Evolutionary conservation across 495 filamentous ascomycete genomes (phyloP), one percentile per base, ranked within the genome.

Genomic region (Daldinia decipiens): DNA sequence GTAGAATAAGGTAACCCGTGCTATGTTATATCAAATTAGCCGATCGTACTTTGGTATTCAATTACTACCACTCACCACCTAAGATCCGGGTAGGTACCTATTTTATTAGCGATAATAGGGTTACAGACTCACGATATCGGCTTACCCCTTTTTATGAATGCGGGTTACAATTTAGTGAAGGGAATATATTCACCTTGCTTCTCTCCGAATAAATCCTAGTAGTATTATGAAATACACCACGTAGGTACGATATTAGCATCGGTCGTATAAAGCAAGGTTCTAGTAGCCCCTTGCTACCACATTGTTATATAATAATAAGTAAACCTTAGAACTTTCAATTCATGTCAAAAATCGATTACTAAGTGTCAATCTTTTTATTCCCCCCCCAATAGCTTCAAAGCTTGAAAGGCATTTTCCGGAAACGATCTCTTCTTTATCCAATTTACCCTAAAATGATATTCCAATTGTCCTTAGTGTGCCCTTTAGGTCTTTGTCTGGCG

Each of bases 341-440:
- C 19, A 47, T 24, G 1, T 24, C 7, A 12, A 24, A 47, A 8
- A 21, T 47, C 43, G 19, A 12, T 17, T 45, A 8, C 17, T 19
- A 45, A 36, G 12, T 13, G 34, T 36, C 4, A 13, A 13, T 36
- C 12, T 13, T 11, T 11, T 34, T 34, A 34, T 34, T 34, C 11
- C 11, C 1, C 3, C 11, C 13, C 5, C 26, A 53, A 17, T 52
- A 53, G 1, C 7, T 15, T 53, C 8, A 2, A 15, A 15, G 1
- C 5, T 53, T 53, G 50, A 53, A 53, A 53, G 54, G 32, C 9
- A 57, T 17, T 26, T 39, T 38, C 61, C 51, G 51, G 17, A 51
- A 62, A 26, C 31, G 26, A 24, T 34, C 13, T 7, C 26, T 31
- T 31, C 50, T 53, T 53, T 53, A 53, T 53, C 7, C 9, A 11